Base-by-base conservation (phyloP, 371 early-diverging fungal species). In the Chytridium lagenaria region DNA sequence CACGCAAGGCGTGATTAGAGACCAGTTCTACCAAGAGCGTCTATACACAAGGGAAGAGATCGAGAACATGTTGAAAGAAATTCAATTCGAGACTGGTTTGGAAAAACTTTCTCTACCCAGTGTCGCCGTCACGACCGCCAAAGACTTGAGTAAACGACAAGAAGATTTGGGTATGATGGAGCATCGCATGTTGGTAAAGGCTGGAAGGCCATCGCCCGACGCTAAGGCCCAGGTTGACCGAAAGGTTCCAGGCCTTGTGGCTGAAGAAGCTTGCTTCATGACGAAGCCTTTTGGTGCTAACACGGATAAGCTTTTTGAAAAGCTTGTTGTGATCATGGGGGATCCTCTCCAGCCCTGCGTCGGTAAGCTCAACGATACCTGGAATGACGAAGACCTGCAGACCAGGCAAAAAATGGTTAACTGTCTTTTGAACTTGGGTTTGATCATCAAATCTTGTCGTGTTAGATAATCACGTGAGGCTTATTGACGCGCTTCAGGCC, bases 111-210 rank as follows among this genome's bases (percentile, higher is more conserved):
- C 51, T 2, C 23, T 22, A 28, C 68, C 22, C 7, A 49, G 50
- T 16, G 37, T 16, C 23, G 39, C 40, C 2, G 59, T 84, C 36
- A 84, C 80, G 12, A 52, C 78, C 10, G 84, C 82, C 3, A 78
- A 82, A 10, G 82, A 87, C 12, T 73, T 87, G 70, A 84, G 85
- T 73, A 83, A 90, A 74, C 77, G 90, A 2, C 80, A 85, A 19
- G 84, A 90, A 69, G 90, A 90, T 68, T 67, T 88, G 68, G 90
- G 90, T 0, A 90, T 90, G 89, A 88, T 89, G 89, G 89, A 79
- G 59, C 84, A 86, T 69, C 80, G 90, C 1, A 73, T 87, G 69
- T 55, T 88, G 19, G 37, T 38, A 16, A 66, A 40, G 44, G 63
- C 70, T 38, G 36, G 16, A 22, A 70, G 61, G 50, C 59, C 70